phyloP scores from a whole-genome alignment of 257 asterid species.

The Echium plantagineum region DNA sequence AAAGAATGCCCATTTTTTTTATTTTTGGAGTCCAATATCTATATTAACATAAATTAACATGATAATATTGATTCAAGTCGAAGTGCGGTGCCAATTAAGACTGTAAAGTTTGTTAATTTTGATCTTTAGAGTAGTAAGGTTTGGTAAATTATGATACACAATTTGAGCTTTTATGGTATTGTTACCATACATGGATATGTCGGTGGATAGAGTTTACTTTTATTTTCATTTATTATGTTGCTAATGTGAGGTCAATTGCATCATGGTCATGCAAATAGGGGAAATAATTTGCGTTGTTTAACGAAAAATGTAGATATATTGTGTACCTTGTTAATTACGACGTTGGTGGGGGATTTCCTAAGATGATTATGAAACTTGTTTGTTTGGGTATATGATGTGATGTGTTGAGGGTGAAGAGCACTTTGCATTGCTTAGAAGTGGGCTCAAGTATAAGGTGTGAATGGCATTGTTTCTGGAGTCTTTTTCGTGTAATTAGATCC shows the following conservation, averaged over 20 bases:
- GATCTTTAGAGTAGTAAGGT: too few relatives aligned
- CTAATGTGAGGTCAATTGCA: not conserved
- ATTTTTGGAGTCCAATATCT: too few relatives aligned
- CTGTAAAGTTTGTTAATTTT: too few relatives aligned
- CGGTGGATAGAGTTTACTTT: not conserved
- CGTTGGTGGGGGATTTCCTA: not conserved
- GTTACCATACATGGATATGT: too few relatives aligned
- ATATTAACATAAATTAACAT: too few relatives aligned
- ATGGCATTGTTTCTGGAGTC: not conserved
- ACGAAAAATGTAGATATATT: too few relatives aligned
- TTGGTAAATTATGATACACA: too few relatives aligned
- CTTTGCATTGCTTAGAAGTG: not conserved
- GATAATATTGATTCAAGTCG: too few relatives aligned
- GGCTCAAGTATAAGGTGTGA: not conserved
- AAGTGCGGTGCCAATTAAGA: too few relatives aligned
- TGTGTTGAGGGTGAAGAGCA: not conserved
- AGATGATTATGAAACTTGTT: not conserved
- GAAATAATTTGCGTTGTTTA: not conserved
- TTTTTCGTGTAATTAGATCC: not conserved
- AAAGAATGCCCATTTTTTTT: not conserved
- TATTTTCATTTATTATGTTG: not conserved
- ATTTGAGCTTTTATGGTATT: not conserved
- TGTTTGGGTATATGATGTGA: not conserved
- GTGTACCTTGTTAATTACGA: not conserved
- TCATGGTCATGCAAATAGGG: not conserved